phyloP scores from a whole-genome alignment of 768 basidiomycete genomes.

The Tubosaeta sp. region DNA sequence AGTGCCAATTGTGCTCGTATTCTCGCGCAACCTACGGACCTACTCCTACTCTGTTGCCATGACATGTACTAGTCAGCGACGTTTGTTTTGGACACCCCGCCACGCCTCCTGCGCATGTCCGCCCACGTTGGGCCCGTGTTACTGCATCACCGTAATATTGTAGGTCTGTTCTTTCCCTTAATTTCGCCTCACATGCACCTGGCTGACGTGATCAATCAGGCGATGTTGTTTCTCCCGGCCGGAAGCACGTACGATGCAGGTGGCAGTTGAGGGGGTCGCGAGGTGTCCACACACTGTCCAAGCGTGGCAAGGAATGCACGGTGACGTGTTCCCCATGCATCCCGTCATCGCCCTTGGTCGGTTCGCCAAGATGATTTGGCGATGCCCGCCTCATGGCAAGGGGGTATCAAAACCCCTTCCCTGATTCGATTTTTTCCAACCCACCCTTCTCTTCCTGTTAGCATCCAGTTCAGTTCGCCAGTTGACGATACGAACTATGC shows the following conservation, averaged over 20 bases:
- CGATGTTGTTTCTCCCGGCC: slow-evolving; percentile 18
- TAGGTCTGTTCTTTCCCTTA: slow-evolving; percentile 19
- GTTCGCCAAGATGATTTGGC: slow-evolving; percentile 25
- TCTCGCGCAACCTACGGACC: neutral
- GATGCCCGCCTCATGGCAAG: slow-evolving; percentile 26
- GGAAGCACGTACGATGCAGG: slow-evolving; percentile 22
- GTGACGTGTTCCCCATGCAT: slow-evolving; percentile 18
- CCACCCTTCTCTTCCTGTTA: slow-evolving; percentile 3
- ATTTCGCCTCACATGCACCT: slow-evolving; percentile 16
- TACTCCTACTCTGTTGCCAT: no score
- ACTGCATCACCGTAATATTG: slow-evolving; percentile 1
- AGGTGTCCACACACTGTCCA: slow-evolving; percentile 16
- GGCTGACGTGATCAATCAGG: slow-evolving; percentile 25
- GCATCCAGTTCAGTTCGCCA: neutral
- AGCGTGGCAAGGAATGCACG: slow-evolving; percentile 28
- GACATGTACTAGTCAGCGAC: neutral
- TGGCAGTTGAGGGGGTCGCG: slow-evolving; percentile 16
- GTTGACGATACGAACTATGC: slow-evolving; percentile 19
- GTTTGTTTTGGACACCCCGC: slow-evolving; percentile 5
- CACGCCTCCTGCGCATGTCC: slow-evolving; percentile 27
- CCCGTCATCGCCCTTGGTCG: slow-evolving; percentile 26
- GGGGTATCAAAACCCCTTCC: slow-evolving; percentile 28
- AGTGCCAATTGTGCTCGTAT: neutral
- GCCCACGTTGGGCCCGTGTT: slow-evolving; percentile 14
- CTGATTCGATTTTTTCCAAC: slow-evolving; percentile 8